phyloP scores from a whole-genome alignment of 2,329 filamentous ascomycete genomes.

The Daldinia eschscholtzii region DNA sequence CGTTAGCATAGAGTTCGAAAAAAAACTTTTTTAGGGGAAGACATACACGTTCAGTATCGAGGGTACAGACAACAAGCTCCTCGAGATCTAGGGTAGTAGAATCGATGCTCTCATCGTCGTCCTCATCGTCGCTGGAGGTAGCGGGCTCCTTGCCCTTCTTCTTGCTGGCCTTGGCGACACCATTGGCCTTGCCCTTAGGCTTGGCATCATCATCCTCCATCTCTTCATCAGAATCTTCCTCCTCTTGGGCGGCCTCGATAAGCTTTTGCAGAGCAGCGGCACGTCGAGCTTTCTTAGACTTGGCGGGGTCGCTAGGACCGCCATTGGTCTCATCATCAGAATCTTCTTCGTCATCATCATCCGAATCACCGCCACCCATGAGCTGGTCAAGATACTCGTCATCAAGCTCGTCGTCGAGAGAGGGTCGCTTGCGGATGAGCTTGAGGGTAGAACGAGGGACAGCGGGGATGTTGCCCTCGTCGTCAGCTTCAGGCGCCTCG shows the following conservation, averaged over 20 bases:
- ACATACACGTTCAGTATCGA: constrained; percentile 90
- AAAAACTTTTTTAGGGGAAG: constrained; percentile 15
- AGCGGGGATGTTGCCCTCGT: constrained; percentile 70
- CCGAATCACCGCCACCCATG: constrained; percentile 62
- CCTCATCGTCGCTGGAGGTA: constrained; percentile 56
- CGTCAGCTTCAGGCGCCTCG: constrained; percentile 76
- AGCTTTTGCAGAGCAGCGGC: constrained; percentile 83
- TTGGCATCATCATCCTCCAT: constrained; percentile 74
- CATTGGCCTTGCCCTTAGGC: constrained; percentile 68
- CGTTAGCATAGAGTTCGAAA: constrained; percentile 47
- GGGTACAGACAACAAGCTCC: constrained; percentile 94
- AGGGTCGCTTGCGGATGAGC: constrained; percentile 80
- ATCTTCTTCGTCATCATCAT: constrained; percentile 63
- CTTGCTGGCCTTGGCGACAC: constrained; percentile 68
- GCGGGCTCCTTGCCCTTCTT: constrained; percentile 84
- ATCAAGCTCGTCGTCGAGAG: constrained; percentile 73
- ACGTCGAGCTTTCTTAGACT: constrained; percentile 88
- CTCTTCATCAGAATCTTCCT: constrained; percentile 74
- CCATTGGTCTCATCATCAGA: constrained; percentile 83
- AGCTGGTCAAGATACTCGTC: constrained; percentile 73
- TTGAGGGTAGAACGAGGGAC: constrained; percentile 88
- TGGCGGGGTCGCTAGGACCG: constrained; percentile 90
- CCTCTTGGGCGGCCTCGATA: constrained; percentile 73
- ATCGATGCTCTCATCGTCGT: constrained; percentile 67
- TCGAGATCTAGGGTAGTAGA: constrained; percentile 78